Percentiles rank a stretch among this genome's conserved stretches.
These are phyloP conservation scores for Prunus padus DNA, from an alignment of 306 rosid species.

Conservation along the genomic window DNA sequence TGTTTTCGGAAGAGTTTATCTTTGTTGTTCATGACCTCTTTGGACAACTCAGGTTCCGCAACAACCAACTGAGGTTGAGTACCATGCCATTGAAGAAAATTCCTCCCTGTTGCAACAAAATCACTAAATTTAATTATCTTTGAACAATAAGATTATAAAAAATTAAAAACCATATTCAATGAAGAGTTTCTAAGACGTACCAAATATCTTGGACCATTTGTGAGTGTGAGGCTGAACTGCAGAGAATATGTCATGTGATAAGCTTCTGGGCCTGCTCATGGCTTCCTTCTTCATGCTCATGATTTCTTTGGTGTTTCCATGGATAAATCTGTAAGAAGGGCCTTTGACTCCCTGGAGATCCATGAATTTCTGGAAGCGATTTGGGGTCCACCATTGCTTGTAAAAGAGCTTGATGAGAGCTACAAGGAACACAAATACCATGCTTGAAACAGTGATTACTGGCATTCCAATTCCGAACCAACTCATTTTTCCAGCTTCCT, in stretches of 20 bases:
- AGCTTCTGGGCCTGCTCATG: not conserved
- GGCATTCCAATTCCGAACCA: not conserved
- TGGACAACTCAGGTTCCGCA: not conserved
- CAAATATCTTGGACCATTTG: not conserved
- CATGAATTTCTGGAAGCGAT: not conserved
- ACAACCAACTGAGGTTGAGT: not conserved
- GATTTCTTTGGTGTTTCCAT: not conserved
- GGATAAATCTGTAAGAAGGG: not conserved
- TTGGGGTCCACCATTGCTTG: not conserved
- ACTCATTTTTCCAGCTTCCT: too few relatives aligned
- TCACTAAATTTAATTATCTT: not conserved
- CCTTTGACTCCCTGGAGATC: not conserved
- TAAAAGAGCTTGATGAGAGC: not conserved
- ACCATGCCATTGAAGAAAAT: not conserved
- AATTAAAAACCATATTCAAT: not conserved
- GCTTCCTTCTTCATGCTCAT: not conserved
- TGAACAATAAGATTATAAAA: not conserved
- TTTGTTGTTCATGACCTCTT: not conserved
- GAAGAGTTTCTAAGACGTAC: not conserved
- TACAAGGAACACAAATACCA: not conserved
- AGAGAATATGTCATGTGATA: not conserved
- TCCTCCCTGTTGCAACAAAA: not conserved
- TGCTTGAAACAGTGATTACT: not conserved
- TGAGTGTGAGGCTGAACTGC: not conserved
- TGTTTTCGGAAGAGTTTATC: not conserved